Percentiles rank a stretch among this genome's conserved stretches.
phyloP scores from a whole-genome alignment of 192 early-diverging fungal genomes.

The Rhizophagus prolifer region DNA sequence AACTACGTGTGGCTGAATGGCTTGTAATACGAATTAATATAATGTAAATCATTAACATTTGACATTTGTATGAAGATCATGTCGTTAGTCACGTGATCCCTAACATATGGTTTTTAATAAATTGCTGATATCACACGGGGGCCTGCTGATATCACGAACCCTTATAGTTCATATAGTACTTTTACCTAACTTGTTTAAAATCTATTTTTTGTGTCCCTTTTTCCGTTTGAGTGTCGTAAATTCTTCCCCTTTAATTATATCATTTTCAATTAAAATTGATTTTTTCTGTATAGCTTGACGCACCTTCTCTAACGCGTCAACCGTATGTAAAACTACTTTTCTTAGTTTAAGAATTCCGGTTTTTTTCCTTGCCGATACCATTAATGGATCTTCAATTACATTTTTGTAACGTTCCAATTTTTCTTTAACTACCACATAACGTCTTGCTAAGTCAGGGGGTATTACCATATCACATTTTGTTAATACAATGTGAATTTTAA shows the following conservation, averaged over 20 bases:
- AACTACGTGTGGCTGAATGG: not conserved
- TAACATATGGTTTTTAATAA: too few species aligned
- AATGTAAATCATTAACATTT: too few species aligned
- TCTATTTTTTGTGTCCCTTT: not conserved
- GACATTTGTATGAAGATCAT: too few species aligned
- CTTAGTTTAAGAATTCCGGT: conserved; percentile 68
- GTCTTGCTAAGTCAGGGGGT: conserved; percentile 61
- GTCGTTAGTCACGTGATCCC: too few species aligned
- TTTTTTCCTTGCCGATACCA: conserved; percentile 61
- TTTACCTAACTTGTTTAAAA: not conserved
- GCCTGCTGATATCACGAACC: not conserved
- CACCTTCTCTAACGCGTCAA: conserved; percentile 34
- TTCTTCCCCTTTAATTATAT: too few species aligned
- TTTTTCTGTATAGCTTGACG: not conserved
- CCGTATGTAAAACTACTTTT: conserved; percentile 63
- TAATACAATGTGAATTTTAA: conserved; percentile 54
- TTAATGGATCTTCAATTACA: conserved; percentile 49
- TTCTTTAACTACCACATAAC: conserved; percentile 52
- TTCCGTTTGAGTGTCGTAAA: not conserved
- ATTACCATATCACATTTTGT: conserved; percentile 77
- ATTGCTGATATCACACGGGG: too few species aligned
- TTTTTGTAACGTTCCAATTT: conserved; percentile 37
- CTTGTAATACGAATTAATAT: not conserved
- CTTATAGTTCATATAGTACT: not conserved
- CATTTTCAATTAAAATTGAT: not conserved